Conservation (phyloP, 2,329 filamentous ascomycete genomes). For the Aspergillus latus region DNA sequence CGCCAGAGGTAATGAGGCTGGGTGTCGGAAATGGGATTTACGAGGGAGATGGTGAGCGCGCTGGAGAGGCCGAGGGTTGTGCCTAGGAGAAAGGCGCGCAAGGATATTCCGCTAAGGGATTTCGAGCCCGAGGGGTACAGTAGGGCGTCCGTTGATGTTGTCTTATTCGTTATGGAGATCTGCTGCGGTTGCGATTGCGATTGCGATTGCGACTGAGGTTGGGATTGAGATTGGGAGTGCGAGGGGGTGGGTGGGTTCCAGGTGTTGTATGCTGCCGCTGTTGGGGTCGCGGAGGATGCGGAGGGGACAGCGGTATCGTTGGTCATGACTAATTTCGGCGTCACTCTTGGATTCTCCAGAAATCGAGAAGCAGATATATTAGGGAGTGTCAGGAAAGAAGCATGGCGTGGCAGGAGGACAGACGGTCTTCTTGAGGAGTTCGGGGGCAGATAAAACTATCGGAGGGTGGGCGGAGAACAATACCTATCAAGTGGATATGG, state of each 20-base stretch:
- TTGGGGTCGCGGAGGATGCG: slow-evolving; percentile 1
- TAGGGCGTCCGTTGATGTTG: slow-evolving; percentile 26
- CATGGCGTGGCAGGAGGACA: neutral
- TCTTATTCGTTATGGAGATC: slow-evolving; percentile 6
- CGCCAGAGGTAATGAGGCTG: slow-evolving; percentile 52
- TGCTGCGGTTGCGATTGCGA: slow-evolving; percentile 1
- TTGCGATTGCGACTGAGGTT: slow-evolving; percentile 7
- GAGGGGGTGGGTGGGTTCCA: slow-evolving; percentile 15
- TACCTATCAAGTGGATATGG: slow-evolving; percentile 10
- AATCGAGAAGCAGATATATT: neutral
- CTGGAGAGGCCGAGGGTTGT: slow-evolving; percentile 39
- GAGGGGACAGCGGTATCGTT: neutral
- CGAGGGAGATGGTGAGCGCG: slow-evolving; percentile 30
- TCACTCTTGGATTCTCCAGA: neutral
- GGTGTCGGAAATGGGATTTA: slow-evolving; percentile 2
- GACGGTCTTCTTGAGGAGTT: neutral
- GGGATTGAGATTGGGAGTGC: slow-evolving; percentile 9
- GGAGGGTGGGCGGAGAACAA: slow-evolving; percentile 18
- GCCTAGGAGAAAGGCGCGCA: slow-evolving; percentile 47
- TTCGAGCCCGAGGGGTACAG: slow-evolving; percentile 41
- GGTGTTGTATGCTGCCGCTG: slow-evolving; percentile 14
- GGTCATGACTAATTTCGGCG: neutral
- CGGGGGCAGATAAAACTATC: slow-evolving; percentile 16
- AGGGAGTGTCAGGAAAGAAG: neutral
- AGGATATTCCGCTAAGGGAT: slow-evolving; percentile 47